Base-by-base conservation (phyloP, 257 asterid genomes). In the Ilex aquifolium region DNA sequence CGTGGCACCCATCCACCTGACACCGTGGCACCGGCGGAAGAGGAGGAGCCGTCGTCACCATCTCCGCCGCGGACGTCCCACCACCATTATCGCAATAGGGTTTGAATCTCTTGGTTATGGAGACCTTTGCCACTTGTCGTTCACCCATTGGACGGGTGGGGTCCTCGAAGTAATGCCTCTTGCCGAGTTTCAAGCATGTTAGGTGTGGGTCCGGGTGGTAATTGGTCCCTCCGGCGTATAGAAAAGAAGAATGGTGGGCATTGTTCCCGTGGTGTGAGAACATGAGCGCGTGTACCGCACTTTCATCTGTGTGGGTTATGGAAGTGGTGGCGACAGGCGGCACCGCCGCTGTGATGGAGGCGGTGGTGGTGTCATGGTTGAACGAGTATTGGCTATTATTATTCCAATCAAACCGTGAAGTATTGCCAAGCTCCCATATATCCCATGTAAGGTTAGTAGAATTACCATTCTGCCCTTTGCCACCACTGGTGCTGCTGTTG, bases 1-100 rank as follows among this genome's bases (percentile, higher is more conserved):
- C 82, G 13, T 65, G 80, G 50, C 95, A 85, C 0, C 90, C 88
- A 65, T 79, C 91, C 74, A 88, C 95, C 82, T 88, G 91, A 39
- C 95, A 88, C 74, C 72, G 59, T 57, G 85, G 79, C 49, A 58
- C 70, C 39, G 16, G 57, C 12, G 40, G 61, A 50, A 32, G 32
- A 0, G 75, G 44, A n/a, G 27, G 27, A 21, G 27, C 27, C 27
- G 27, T 21, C 27, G 59, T 65, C 44, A 49, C 68, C 8, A 59
- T 29, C 52, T 16, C 62, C 62, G 64, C 64, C 7, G 53, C 32
- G 0, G 66, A 46, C 5, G 72, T 16, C 13, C 59, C 10, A 3
- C 42, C 15, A 14, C 42, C 42, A 36, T 36, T 36, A 36, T 4
- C 14, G 14, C n/a, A 32, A 31, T 40, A 59, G 16, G 70, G 57